A percentile compares a stretch with the other conserved stretches of the same genome.
Evolutionary conservation across 139 green algal species (phyloP).

Genomic region (Tetradesmus obliquus): DNA sequence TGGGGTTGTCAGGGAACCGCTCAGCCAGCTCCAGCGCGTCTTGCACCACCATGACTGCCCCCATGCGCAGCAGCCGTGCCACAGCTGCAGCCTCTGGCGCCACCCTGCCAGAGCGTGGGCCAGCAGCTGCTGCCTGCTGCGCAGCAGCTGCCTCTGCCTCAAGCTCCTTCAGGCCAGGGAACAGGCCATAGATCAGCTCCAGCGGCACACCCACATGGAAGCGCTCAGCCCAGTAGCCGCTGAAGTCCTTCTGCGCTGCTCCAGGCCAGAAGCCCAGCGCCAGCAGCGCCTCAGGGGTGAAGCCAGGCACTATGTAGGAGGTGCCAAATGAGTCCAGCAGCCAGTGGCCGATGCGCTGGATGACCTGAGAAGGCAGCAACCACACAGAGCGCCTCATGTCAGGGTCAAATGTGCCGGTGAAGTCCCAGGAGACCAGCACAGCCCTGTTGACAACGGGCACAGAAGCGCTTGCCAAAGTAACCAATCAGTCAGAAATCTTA

Average conservation of each 20-base stretch:
- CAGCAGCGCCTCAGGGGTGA: slow-evolving; percentile 9
- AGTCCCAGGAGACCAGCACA: too few species aligned
- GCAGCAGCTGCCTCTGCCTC: too few species aligned
- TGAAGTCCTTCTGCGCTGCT: slow-evolving; percentile 26
- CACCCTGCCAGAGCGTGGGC: background rate
- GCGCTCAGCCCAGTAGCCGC: slow-evolving; percentile 8
- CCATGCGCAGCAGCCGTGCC: background rate
- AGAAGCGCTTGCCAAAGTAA: too few species aligned
- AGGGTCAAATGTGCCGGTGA: too few species aligned
- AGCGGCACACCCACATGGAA: slow-evolving; percentile 4
- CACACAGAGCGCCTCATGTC: too few species aligned
- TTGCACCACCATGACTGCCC: background rate
- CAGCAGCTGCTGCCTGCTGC: background rate
- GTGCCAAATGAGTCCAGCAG: too few species aligned
- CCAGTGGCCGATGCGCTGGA: too few species aligned
- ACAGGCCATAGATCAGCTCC: background rate
- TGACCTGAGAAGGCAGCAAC: too few species aligned
- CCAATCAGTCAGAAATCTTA: too few species aligned
- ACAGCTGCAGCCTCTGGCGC: background rate
- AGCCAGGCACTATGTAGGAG: slow-evolving; percentile 20
- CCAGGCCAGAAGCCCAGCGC: slow-evolving; percentile 17
- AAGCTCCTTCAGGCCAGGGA: background rate
- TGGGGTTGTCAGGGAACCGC: background rate
- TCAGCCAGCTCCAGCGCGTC: slow-evolving; percentile 17
- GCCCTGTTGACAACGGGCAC: too few species aligned